These are phyloP conservation scores for Xerocomus spinulosus DNA, from an alignment of 768 basidiomycete genomes.

Conservation along the genomic window DNA sequence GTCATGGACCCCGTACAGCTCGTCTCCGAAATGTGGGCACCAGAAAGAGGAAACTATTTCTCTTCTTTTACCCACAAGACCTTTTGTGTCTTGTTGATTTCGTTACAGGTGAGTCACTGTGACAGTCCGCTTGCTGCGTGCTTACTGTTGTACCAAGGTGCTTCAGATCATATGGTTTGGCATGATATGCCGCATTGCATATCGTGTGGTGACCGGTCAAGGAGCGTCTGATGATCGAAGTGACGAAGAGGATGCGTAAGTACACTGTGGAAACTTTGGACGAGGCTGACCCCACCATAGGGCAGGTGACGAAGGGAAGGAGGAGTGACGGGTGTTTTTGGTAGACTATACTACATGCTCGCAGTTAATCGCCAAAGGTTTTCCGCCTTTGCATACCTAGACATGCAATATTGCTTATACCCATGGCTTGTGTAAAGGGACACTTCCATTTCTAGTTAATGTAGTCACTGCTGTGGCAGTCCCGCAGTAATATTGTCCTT, in stretches of 20 bases:
- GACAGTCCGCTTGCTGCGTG: background rate
- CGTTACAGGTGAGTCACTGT: conserved; percentile 50
- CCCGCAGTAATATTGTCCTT: conserved; percentile 11
- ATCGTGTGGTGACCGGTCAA: conserved; percentile 64
- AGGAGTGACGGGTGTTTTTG: conserved; percentile 20
- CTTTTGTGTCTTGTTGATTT: conserved; percentile 54
- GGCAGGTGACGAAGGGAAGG: conserved; percentile 18
- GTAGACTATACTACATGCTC: conserved; percentile 22
- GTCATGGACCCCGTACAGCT: conserved; percentile 46
- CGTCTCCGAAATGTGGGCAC: conserved; percentile 54
- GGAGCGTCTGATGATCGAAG: conserved; percentile 83
- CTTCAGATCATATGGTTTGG: conserved; percentile 80
- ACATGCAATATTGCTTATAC: conserved; percentile 22
- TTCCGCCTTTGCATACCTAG: conserved; percentile 24
- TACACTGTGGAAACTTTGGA: background rate
- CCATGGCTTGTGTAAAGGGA: conserved; percentile 17
- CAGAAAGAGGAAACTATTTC: conserved; percentile 52
- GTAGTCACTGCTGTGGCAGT: conserved; percentile 11
- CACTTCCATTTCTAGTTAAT: conserved; percentile 26
- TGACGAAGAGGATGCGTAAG: conserved; percentile 68
- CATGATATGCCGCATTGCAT: conserved; percentile 83
- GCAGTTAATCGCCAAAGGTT: conserved; percentile 23
- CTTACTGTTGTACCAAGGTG: conserved; percentile 39
- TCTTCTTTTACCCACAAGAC: conserved; percentile 38
- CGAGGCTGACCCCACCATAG: conserved; percentile 16